Conservation (phyloP, 78 protist species). For the Dictyostelium brefeldianum region DNA sequence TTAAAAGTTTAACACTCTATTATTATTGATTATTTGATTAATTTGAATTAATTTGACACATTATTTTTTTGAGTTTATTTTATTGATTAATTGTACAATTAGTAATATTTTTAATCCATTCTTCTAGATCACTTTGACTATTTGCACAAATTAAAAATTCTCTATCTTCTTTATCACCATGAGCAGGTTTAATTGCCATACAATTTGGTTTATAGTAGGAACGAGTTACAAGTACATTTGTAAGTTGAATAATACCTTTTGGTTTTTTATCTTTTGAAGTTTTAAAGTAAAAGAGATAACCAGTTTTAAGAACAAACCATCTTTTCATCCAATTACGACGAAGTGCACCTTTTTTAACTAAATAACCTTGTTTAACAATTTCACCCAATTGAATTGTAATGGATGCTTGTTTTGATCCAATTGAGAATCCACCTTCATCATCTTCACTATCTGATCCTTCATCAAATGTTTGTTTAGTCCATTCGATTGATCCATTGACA, state of each 20-base stretch:
- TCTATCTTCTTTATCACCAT: constrained; percentile 18
- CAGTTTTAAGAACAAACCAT: constrained; percentile 78
- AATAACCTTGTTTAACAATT: constrained; percentile 76
- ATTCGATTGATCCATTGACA: not conserved
- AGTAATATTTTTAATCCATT: constrained; percentile 35
- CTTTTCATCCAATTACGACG: constrained; percentile 82
- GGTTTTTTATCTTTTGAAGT: constrained; percentile 81
- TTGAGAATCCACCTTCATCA: constrained; percentile 65
- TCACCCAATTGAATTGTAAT: constrained; percentile 80
- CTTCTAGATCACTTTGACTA: constrained; percentile 51
- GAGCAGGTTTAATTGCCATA: constrained; percentile 32
- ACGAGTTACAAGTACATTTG: constrained; percentile 42
- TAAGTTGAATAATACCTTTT: constrained; percentile 77
- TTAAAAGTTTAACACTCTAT: too few species aligned
- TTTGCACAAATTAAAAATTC: constrained; percentile 72
- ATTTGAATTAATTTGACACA: too few species aligned
- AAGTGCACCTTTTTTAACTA: constrained; percentile 81
- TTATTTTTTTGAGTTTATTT: too few species aligned
- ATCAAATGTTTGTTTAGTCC: constrained; percentile 53
- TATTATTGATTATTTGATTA: too few species aligned
- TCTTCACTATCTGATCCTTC: constrained; percentile 26
- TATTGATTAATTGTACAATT: constrained; percentile 28
- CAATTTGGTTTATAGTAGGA: constrained; percentile 72
- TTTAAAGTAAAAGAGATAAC: constrained; percentile 79
- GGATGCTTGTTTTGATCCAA: constrained; percentile 63